Evolutionary conservation across 106 monocot species (phyloP).

Genomic region (Chionographis japonica): DNA sequence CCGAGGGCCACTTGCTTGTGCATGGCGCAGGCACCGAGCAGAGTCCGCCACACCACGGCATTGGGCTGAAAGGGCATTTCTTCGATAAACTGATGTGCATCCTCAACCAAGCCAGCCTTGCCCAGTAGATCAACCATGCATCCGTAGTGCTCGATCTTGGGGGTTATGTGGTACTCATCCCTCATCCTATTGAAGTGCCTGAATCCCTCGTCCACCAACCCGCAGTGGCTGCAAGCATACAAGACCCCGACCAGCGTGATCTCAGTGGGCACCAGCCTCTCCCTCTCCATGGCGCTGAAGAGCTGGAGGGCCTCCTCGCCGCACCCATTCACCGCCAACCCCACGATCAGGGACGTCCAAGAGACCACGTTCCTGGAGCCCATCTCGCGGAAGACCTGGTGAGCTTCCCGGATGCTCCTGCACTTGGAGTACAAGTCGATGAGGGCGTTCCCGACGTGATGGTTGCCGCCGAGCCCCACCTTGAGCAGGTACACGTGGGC

Average conservation of each 20-base stretch:
- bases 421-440: constrained; percentile 81
- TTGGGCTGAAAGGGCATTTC: constrained; percentile 69
- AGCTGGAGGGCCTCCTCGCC: constrained; percentile 53
- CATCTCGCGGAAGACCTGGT: constrained; percentile 76
- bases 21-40: constrained; percentile 77
- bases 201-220: constrained; percentile 65
- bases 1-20: constrained; percentile 53
- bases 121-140: constrained; percentile 91
- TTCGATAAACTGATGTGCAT: constrained; percentile 50
- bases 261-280: constrained; percentile 54
- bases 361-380: constrained; percentile 35
- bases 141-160: constrained; percentile 78
- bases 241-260: constrained; percentile 78
- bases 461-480: constrained; percentile 29
- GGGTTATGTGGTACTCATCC: constrained; percentile 37
- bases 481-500: constrained; percentile 52
- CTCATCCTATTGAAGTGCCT: constrained; percentile 57
- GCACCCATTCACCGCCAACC: constrained; percentile 57
- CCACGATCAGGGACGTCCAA: constrained; percentile 56
- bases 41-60: constrained; percentile 73
- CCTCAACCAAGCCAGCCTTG: constrained; percentile 55
- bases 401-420: constrained; percentile 37
- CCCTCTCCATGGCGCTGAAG: constrained; percentile 54
- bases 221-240: constrained; percentile 86
- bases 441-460: constrained; percentile 68